Evolutionary conservation across 2,329 filamentous ascomycete genomes (phyloP).

Genomic region (Camillea tinctor): DNA sequence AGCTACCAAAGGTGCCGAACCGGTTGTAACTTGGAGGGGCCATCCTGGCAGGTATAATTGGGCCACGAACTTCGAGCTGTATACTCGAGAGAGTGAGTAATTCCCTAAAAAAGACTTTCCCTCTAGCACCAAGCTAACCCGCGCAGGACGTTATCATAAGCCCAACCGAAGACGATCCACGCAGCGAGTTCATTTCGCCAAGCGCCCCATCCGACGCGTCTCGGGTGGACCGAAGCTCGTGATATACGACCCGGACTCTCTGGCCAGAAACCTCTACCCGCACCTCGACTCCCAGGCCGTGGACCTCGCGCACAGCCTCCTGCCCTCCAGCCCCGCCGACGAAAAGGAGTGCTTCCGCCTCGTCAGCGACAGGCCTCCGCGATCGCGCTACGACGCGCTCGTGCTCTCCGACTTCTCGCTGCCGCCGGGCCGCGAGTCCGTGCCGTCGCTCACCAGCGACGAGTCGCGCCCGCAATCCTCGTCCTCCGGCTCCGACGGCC

Average conservation of each 20-base stretch:
- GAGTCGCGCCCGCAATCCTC: neutral
- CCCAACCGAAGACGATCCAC: neutral
- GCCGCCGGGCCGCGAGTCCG: neutral
- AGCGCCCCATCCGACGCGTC: neutral
- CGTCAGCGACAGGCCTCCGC: neutral
- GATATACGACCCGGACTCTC: neutral
- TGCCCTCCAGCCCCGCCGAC: neutral
- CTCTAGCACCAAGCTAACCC: too few relatives aligned
- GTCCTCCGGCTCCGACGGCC: too few relatives aligned
- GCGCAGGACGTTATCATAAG: too few relatives aligned
- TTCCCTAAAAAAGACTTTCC: too few relatives aligned
- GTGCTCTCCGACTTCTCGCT: neutral
- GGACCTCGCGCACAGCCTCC: neutral
- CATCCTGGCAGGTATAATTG: neutral
- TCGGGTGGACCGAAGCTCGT: neutral
- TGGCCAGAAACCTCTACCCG: neutral
- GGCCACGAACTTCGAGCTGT: neutral
- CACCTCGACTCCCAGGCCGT: neutral
- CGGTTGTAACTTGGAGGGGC: neutral
- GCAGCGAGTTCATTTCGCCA: too few relatives aligned
- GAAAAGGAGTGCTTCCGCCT: neutral
- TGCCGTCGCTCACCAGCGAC: neutral
- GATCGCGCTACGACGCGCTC: neutral
- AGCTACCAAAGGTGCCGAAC: neutral
- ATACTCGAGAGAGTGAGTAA: neutral